Evolutionary conservation across 441 rosid genomes (phyloP), one percentile per base, ranked within the genome.

Genomic region (Croton laevigatus): DNA sequence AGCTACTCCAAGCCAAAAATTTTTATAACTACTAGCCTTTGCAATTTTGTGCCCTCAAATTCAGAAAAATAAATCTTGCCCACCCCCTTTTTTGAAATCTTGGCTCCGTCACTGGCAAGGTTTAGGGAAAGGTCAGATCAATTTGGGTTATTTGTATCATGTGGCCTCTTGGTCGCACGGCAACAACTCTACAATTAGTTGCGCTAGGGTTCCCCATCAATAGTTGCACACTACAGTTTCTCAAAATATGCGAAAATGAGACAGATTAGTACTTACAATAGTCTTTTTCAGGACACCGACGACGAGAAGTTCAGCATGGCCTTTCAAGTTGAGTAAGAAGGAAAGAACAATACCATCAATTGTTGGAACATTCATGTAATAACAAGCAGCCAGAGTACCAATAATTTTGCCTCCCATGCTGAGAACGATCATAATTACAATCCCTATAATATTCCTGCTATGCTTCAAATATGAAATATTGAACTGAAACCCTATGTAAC

Each of bases 401-500:
- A 79, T 73, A 12, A 88, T 78, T 81, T 88, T 88, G 22, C 87
- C 85, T 0, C 77, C 62, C 16, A 86, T 58, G 74, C 89, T 80
- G 27, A 87, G 37, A 57, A 62, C 55, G 17, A 88, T 77, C 34
- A 84, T 2, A 44, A 88, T 57, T 11, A 52, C 46, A 6, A 87
- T 78, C 2, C 59, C 69, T 14, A 84, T 5, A 36, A 65, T 13
- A 55, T 70, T 75, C 42, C 66, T 62, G 9, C 48, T 20, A 10
- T 48, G 65, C 32, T 19, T 59, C 42, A 86, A 49, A 34, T 67
- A 58, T 2, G 9, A 23, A 1, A 76, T 58, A 68, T 87, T 79
- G 65, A 91, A 81, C 51, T 87, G 91, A 70, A 91, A 91, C 17
- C 96, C 98, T 6, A 86, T 80, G 66, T 82, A 88, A 65, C 97